Evolutionary conservation across 495 filamentous ascomycete species (phyloP), one percentile per base, ranked within the genome.

Genomic region (Tuber magnatum): DNA sequence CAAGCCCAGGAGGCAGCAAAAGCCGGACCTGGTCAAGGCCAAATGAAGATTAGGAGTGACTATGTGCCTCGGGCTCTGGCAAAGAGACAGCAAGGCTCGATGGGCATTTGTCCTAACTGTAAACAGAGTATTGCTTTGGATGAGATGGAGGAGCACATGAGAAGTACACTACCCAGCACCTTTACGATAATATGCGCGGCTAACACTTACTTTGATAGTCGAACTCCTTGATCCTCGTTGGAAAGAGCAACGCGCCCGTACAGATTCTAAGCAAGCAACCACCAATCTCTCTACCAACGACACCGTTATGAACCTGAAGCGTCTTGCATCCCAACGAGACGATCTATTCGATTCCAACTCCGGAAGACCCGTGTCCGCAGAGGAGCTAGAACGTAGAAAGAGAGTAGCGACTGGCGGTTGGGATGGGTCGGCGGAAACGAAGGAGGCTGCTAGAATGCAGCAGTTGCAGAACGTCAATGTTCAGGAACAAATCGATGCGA

Each of bases 191-290:
- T 48, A 76, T 70, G 32, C 40, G 38, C 70, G 48, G 38, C 76
- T 42, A 69, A 48, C 72, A 56, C 70, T 43, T 43, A 22, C 22
- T 38, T 40, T 69, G 35, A 35, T 69, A 89, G 88, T 97, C 83
- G 95, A 99, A 83, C 88, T 98, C 22, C 89, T 99, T 71, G 95
- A 98, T 82, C 94, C 95, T 0, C 89, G 91, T 46, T 99, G 96
- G 95, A 95, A 96, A 84, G 93, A 97, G 82, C 93, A 98, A 83
- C 92, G 92, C 72, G 92, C 91, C 75, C 96, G 97, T 81, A 89
- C 91, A 20, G 93, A 97, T 38, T 89, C 91, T 18, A 89, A 95
- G 74, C 92, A 89, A 78, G 88, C 93, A 12, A 94, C 93, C 0
- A 97, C 94, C 41, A 97, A 97, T 77, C 85, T 99, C 7, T 92